Evolutionary conservation across 805 yeast species (phyloP).

Genomic region (Phaffomyces opuntiae): DNA sequence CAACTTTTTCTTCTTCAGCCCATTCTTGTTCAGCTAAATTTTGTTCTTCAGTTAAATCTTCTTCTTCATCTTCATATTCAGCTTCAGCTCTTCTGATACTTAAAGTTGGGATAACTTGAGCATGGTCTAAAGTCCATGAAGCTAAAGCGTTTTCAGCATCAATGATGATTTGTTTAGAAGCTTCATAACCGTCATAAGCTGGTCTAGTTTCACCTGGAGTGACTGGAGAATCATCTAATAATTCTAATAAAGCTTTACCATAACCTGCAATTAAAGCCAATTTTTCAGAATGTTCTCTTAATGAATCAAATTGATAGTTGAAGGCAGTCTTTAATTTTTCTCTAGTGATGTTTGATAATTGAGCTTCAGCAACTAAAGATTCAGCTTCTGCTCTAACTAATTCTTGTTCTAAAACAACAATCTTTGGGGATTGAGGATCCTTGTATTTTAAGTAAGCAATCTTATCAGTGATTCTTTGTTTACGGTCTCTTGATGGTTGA

Average conservation of each 20-base stretch:
- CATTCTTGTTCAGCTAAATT: constrained; percentile 46
- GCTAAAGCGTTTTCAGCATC: constrained; percentile 82
- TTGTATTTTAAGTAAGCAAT: constrained; percentile 79
- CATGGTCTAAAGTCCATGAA: constrained; percentile 77
- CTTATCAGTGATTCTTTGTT: constrained; percentile 77
- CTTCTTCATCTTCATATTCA: constrained; percentile 41
- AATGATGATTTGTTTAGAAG: constrained; percentile 78
- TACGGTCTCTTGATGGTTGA: constrained; percentile 83
- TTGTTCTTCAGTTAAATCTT: constrained; percentile 43
- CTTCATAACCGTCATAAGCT: constrained; percentile 83
- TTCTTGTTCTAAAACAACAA: constrained; percentile 78
- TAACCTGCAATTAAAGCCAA: constrained; percentile 82
- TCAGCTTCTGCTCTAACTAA: constrained; percentile 90
- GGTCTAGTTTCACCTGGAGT: constrained; percentile 92
- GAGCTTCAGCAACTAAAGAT: constrained; percentile 87
- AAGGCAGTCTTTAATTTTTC: constrained; percentile 80
- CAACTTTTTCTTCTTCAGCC: constrained; percentile 33
- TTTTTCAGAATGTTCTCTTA: constrained; percentile 81
- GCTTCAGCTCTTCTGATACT: constrained; percentile 57
- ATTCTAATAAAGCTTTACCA: constrained; percentile 80
- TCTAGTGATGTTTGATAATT: constrained; percentile 81
- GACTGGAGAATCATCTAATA: constrained; percentile 78
- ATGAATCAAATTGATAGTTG: constrained; percentile 78
- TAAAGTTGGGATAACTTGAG: constrained; percentile 77
- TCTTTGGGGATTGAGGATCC: constrained; percentile 77